Base-by-base conservation (phyloP, 2,329 filamentous ascomycete species). In the Colletotrichum sp. region DNA sequence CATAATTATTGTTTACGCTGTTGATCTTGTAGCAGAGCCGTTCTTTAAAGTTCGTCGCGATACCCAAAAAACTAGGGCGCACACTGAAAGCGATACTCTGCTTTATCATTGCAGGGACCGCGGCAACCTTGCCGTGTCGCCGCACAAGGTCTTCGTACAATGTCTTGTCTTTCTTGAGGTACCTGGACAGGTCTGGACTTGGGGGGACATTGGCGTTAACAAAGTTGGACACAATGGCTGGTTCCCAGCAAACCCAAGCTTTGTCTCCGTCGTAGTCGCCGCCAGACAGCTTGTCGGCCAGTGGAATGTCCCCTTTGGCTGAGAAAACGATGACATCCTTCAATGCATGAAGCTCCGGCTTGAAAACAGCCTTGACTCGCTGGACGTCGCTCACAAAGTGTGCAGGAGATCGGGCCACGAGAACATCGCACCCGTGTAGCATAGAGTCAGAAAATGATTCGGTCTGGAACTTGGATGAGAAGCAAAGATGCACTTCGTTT, bases 261-360 rank as follows among this genome's bases (percentile, higher is more conserved):
- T 86, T 89, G 77, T 97, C 95, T 0, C 95, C 95, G 78, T 96
- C 95, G 77, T 96, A 96, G 80, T 96, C 95, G 0, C 95, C 95
- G 0, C 95, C 95, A 2, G 94, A 95, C 0, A 96, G 86, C 79
- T 93, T 92, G 10, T 92, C 90, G 0, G 94, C 95, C 0, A 96
- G 87, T 0, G 94, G 91, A 1, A 84, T 85, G 30, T 88, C 81
- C 0, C 94, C 94, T 75, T 89, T 90, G 0, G 87, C 88, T 0
- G 95, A 88, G 78, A 99, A 98, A 0, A 98, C 89, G 16, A 97
- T 88, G 2, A 98, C 92, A 79, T 98, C 94, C 76, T 94, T 94
- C 0, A 98, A 84, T 4, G 91, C 90, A 5, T 92, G 90, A 0
- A 96, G 85, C 57, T 92, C 88, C 0, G 89, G 87, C n/a, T 86